Evolutionary conservation across 345 rosid genomes (phyloP).

Genomic region (Sonneratia caseolaris): DNA sequence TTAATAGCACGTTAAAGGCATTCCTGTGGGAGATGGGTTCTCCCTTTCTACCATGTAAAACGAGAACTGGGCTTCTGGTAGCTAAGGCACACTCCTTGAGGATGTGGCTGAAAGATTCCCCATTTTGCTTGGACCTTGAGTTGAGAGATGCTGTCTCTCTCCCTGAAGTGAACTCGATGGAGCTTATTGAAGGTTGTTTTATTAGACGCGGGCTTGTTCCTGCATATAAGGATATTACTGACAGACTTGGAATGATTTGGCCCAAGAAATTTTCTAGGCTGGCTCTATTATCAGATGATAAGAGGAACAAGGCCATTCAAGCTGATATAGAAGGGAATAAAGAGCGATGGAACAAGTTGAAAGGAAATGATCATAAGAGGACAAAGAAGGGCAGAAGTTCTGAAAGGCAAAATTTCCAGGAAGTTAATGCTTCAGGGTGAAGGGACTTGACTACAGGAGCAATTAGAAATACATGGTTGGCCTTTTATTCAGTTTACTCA

Average conservation of each 20-base stretch:
- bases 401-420: slow-evolving; percentile 1
- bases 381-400: slow-evolving; percentile 11
- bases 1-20: slow-evolving; percentile 68
- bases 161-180: slow-evolving; percentile 68
- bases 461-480: neutral
- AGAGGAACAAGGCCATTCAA: slow-evolving; percentile 60
- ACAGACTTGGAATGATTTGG: slow-evolving; percentile 63
- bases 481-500: neutral
- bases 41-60: slow-evolving; percentile 81
- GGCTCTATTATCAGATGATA: slow-evolving; percentile 64
- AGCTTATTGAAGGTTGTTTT: slow-evolving; percentile 72
- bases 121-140: slow-evolving; percentile 89
- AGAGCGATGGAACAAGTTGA: slow-evolving; percentile 53
- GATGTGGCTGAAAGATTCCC: slow-evolving; percentile 98
- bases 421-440: slow-evolving; percentile 3
- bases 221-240: slow-evolving; percentile 74
- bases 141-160: slow-evolving; percentile 55
- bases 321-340: slow-evolving; percentile 59
- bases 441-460: neutral
- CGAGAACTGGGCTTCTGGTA: slow-evolving; percentile 68
- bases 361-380: slow-evolving; percentile 20
- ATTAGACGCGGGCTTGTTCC: slow-evolving; percentile 83
- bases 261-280: slow-evolving; percentile 81
- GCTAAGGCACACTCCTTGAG: slow-evolving; percentile 90
- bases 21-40: slow-evolving; percentile 99